Conservation (phyloP, 169 alveolate genomes). For the Cystoisospora suis region DNA sequence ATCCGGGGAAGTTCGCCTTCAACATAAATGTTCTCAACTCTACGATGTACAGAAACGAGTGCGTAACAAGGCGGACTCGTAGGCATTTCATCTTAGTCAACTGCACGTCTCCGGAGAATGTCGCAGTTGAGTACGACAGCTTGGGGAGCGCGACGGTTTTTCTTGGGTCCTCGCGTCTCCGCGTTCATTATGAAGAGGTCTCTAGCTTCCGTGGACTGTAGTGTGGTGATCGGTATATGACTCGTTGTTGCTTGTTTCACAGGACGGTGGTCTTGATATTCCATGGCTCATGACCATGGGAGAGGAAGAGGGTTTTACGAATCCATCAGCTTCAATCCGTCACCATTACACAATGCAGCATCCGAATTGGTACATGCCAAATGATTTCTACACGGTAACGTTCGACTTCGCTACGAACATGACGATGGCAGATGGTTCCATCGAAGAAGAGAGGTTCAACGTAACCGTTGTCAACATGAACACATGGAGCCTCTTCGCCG, state of each 20-base stretch:
- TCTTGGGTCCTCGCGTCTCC: conserved; percentile 10
- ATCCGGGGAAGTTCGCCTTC: too few relatives aligned
- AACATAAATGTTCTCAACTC: too few relatives aligned
- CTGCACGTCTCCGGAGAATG: too few relatives aligned
- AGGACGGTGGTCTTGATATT: conserved; percentile 47
- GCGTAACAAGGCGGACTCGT: too few relatives aligned
- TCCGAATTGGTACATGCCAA: conserved; percentile 47
- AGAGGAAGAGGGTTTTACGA: conserved; percentile 33
- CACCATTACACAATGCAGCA: conserved; percentile 42
- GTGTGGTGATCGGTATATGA: too few relatives aligned
- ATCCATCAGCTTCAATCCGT: conserved; percentile 23
- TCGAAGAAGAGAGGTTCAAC: conserved; percentile 36
- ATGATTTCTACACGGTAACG: conserved; percentile 27
- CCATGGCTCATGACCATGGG: conserved; percentile 62
- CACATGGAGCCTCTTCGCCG: conserved; percentile 55
- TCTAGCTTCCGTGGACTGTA: too few relatives aligned
- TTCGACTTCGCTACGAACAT: conserved; percentile 6
- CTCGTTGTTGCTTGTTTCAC: background rate
- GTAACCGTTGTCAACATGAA: conserved; percentile 34
- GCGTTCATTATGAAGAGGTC: background rate
- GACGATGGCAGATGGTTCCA: conserved; percentile 31
- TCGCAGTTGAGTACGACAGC: too few relatives aligned
- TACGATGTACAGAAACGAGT: too few relatives aligned
- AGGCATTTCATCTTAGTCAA: too few relatives aligned
- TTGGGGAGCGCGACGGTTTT: too few relatives aligned